A percentile compares a stretch with the other conserved stretches of the same genome.
Evolutionary conservation across 1,284 basidiomycete species (phyloP).

Genomic region (Ustilago xerochloae): DNA sequence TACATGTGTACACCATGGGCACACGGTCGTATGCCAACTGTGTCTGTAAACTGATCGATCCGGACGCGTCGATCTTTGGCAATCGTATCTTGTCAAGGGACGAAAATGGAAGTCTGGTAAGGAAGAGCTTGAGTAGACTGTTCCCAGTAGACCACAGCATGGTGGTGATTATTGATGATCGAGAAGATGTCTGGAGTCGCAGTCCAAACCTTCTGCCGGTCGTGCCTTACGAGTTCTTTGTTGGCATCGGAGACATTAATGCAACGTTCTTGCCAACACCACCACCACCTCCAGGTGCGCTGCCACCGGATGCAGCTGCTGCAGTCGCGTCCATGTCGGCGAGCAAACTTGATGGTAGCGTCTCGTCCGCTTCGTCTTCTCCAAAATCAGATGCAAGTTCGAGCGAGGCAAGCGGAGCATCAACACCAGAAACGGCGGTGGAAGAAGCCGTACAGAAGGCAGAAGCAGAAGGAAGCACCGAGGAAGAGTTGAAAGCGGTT

Average conservation of each 20-base stretch:
- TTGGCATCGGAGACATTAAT: conserved; percentile 99
- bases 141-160: conserved; percentile 94
- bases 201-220: conserved; percentile 93
- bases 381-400: conserved; percentile 9
- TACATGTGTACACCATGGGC: conserved; percentile 99
- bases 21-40: conserved; percentile 95
- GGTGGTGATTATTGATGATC: conserved; percentile 99
- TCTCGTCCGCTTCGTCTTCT: conserved; percentile 10
- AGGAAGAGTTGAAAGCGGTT: conserved; percentile 22
- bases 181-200: conserved; percentile 97
- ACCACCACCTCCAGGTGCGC: conserved; percentile 40
- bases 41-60: conserved; percentile 93
- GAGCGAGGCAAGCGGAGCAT: conserved; percentile 1
- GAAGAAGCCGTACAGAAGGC: conserved; percentile 24
- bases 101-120: conserved; percentile 82
- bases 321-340: conserved; percentile 10
- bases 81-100: conserved; percentile 89
- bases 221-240: conserved; percentile 95
- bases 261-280: conserved; percentile 85
- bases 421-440: conserved; percentile 3
- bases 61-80: conserved; percentile 84
- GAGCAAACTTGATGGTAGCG: conserved; percentile 20
- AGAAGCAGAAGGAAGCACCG: conserved; percentile 14
- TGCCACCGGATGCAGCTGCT: conserved; percentile 11
- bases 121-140: conserved; percentile 88